Conservation (phyloP, 2,329 filamentous ascomycete genomes). For the Drechslerella coelobrocha region DNA sequence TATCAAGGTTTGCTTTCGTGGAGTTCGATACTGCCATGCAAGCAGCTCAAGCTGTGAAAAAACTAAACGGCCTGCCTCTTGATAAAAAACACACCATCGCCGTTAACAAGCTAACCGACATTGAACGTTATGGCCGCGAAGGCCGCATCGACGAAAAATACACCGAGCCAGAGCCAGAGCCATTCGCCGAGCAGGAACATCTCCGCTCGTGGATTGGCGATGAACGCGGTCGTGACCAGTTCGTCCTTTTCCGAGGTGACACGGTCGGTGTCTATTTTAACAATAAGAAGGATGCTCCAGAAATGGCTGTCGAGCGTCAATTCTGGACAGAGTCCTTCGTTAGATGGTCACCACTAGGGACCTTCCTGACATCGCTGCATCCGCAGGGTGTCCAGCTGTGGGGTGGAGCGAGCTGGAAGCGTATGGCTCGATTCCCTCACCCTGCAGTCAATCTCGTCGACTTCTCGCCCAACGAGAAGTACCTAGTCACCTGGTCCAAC, state of each 20-base stretch:
- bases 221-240: slow-evolving; percentile 87
- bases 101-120: slow-evolving; percentile 98
- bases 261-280: slow-evolving; percentile 97
- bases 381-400: slow-evolving; percentile 96
- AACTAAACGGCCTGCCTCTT: slow-evolving; percentile 82
- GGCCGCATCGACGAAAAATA: slow-evolving; percentile 93
- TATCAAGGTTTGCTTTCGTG: slow-evolving; percentile 85
- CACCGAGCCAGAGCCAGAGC: slow-evolving; percentile 77
- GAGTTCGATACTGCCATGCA: slow-evolving; percentile 92
- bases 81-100: slow-evolving; percentile 96
- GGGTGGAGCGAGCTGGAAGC: slow-evolving; percentile 87
- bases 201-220: slow-evolving; percentile 92
- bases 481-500: slow-evolving; percentile 95
- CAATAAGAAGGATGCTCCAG: slow-evolving; percentile 89
- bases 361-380: slow-evolving; percentile 92
- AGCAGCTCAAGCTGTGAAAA: slow-evolving; percentile 85
- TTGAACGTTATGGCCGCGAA: slow-evolving; percentile 93
- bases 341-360: slow-evolving; percentile 95
- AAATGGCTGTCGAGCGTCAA: slow-evolving; percentile 85
- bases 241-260: slow-evolving; percentile 91
- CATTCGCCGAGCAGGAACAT: slow-evolving; percentile 91
- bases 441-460: slow-evolving; percentile 94
- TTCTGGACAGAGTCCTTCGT: slow-evolving; percentile 99
- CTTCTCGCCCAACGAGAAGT: slow-evolving; percentile 92
- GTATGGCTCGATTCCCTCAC: slow-evolving; percentile 91